phyloP scores from a whole-genome alignment of 345 rosid genomes.

The Acer negundo region DNA sequence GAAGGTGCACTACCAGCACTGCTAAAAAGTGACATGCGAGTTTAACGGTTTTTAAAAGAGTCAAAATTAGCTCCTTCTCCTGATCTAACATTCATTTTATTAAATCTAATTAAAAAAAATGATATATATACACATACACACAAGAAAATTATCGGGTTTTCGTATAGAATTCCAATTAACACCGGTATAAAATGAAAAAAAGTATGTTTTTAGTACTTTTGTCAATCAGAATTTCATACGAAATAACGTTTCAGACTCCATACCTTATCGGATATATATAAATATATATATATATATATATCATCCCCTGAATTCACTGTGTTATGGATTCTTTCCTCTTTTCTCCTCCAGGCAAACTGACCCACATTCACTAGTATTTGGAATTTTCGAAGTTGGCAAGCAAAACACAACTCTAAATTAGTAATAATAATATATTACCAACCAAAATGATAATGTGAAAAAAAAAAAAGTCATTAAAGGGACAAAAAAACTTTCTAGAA shows the following conservation, averaged over 20 bases:
- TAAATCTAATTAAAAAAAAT: too few relatives aligned
- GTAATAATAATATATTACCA: background rate
- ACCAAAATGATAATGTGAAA: background rate
- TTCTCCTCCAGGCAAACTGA: background rate
- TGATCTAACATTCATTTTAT: background rate
- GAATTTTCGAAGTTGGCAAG: constrained; percentile 8
- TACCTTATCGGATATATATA: too few relatives aligned
- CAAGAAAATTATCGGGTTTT: too few relatives aligned
- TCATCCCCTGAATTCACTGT: background rate
- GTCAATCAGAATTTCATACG: too few relatives aligned
- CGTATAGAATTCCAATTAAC: too few relatives aligned
- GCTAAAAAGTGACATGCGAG: too few relatives aligned
- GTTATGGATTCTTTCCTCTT: background rate
- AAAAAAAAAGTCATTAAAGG: background rate
- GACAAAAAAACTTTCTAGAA: background rate
- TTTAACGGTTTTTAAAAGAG: background rate
- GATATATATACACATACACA: too few relatives aligned
- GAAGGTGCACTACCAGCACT: too few relatives aligned
- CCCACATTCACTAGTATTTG: background rate
- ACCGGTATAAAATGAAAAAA: too few relatives aligned
- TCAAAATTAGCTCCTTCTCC: background rate
- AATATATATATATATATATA: too few relatives aligned
- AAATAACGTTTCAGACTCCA: too few relatives aligned
- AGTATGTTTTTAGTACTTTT: too few relatives aligned
- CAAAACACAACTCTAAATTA: background rate